phyloP scores from a whole-genome alignment of 1,139 yeast species.

The Scheffersomyces insectosa region DNA sequence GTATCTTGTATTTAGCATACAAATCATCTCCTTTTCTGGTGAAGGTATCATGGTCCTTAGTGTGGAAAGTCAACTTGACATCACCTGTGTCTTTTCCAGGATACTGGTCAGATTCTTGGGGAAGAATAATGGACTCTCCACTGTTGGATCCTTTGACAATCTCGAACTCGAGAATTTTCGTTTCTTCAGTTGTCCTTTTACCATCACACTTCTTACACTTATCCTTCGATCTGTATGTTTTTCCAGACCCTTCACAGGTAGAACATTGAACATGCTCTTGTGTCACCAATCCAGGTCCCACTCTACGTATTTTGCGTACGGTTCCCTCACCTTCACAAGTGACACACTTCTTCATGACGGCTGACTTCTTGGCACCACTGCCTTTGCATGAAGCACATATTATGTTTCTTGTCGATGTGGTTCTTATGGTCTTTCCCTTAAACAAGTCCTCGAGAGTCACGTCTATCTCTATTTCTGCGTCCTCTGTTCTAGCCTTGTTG shows the following conservation, averaged over 20 bases:
- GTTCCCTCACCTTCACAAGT: constrained; percentile 76
- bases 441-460: constrained; percentile 76
- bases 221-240: constrained; percentile 62
- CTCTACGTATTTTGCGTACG: constrained; percentile 58
- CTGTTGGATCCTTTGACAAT: constrained; percentile 69
- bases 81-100: constrained; percentile 81
- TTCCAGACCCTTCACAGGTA: constrained; percentile 74
- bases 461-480: constrained; percentile 63
- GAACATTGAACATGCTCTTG: constrained; percentile 65
- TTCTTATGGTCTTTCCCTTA: constrained; percentile 78
- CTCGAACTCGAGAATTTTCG: constrained; percentile 75
- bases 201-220: constrained; percentile 80
- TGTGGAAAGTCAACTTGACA: constrained; percentile 60
- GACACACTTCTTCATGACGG: constrained; percentile 58
- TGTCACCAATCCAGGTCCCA: constrained; percentile 77
- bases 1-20: constrained; percentile 56
- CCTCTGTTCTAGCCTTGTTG: constrained; percentile 48
- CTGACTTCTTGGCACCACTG: constrained; percentile 65
- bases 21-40: constrained; percentile 65
- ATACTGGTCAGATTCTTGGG: constrained; percentile 76
- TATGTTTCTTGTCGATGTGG: constrained; percentile 71
- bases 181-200: constrained; percentile 58
- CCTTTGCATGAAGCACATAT: constrained; percentile 76
- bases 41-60: constrained; percentile 49
- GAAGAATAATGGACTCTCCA: constrained; percentile 61